Base-by-base conservation (phyloP, 1,284 basidiomycete species). In the Heliocybe sulcata region DNA sequence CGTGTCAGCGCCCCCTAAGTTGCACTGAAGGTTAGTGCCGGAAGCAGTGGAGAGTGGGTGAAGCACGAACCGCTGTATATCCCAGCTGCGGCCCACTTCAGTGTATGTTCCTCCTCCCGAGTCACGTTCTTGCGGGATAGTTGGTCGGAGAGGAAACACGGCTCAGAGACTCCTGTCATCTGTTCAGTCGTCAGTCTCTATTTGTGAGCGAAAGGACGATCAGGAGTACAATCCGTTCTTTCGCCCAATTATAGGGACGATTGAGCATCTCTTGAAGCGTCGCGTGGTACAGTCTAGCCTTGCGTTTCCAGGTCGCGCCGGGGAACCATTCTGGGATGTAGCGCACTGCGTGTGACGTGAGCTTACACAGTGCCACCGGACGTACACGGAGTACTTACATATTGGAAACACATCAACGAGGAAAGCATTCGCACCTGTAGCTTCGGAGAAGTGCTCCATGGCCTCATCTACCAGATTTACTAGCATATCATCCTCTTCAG, bases 401-500 rank as follows among this genome's bases (percentile, higher is more conserved):
- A 61, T 59, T 11, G 65, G 65, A 29, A 67, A 55, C 20, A 63
- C 53, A 52, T 68, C 65, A 1, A 65, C 61, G 23, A 65, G 19
- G 12, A 59, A 63, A 27, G 60, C 60, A 8, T 65, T 62, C 54
- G 38, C 22, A 10, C 42, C 19, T 14, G 38, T 55, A 23, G 48
- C 47, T 14, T 23, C 25, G 22, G 20, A 35, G 23, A 45, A 52
- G 9, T 42, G 19, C 22, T n/a, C 53, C 22, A 23, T 45, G 4
- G 27, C 25, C 3, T n/a, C 23, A 4, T 58, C 55, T 3, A 57
- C 53, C 12, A 60, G 23, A 35, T 35, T 51, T 1, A 74, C 58
- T 52, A 71, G 68, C 8, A 61, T 62, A 58, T 75, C 72, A 23
- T 68, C 59, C 2, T 65, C 60, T 2, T 64, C 63, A 26, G 64